Base-by-base conservation (phyloP, 1,139 yeast species). In the Kodamaea plutei region DNA sequence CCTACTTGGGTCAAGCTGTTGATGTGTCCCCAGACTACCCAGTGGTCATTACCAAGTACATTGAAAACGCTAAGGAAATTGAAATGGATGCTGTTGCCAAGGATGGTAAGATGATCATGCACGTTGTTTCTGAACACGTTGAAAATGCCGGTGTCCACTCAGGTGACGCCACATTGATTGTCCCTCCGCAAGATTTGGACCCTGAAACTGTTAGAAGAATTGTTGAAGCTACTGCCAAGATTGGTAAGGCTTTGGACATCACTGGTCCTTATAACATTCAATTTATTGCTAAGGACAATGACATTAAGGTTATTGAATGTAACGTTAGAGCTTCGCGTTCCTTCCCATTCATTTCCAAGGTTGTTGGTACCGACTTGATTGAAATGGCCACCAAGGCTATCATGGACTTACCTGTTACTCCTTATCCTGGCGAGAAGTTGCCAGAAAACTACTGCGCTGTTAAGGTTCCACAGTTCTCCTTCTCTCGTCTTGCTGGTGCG, bases 141-240 rank as follows among this genome's bases (percentile, higher is more conserved):
- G 98, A 91, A 64, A 91, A 91, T 56, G 98, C 98, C 17, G 98
- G 98, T 76, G 96, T 91, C 35, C 98, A 91, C 65, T 91, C 98
- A 38, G 98, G 98, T 73, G 98, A 91, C 64, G 98, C 98, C 40
- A 91, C 98, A 29, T 71, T 91, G 55, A 83, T 91, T 60, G 95
- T 91, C 39, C 98, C 98, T 38, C 96, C 97, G 28, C 97, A 89
- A 66, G 95, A 87, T 60, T 75, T 91, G 54, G 93, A 83, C 43
- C 87, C 89, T 41, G 95, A 85, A 64, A 88, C 95, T 25, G 95
- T 88, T 36, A 71, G 76, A 47, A 76, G 96, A 64, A 85, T 89
- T 56, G 95, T 85, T 39, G 93, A 79, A 52, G 96, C 96, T 29
- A 87, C 98, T 39, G 95, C 95, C 37, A 91, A 89, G 70, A 87